These are phyloP conservation scores for Fusarium sp. DNA, from an alignment of 2,329 filamentous ascomycete genomes.

Conservation along the genomic window DNA sequence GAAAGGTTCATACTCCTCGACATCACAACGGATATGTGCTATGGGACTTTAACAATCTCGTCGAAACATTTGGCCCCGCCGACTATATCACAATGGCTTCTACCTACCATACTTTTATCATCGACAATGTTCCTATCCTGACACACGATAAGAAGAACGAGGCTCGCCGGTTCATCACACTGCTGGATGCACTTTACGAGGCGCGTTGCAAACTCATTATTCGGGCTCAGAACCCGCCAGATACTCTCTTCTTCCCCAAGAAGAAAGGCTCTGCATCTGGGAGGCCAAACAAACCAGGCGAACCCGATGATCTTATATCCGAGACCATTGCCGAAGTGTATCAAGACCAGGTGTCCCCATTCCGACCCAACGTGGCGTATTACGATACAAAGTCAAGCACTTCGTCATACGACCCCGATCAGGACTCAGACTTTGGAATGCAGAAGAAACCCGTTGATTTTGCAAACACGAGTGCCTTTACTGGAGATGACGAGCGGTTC, in stretches of 20 bases:
- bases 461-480: conserved; percentile 73
- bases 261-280: conserved; percentile 39
- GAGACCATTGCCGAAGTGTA: conserved; percentile 73
- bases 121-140: conserved; percentile 76
- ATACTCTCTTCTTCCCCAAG: conserved; percentile 82
- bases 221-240: conserved; percentile 73
- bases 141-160: conserved; percentile 80
- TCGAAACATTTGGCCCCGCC: conserved; percentile 76
- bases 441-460: conserved; percentile 68
- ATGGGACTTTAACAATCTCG: conserved; percentile 77
- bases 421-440: conserved; percentile 66
- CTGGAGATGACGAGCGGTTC: conserved; percentile 83
- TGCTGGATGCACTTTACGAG: conserved; percentile 84
- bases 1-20: conserved; percentile 68
- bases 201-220: conserved; percentile 81
- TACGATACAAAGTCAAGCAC: conserved; percentile 63
- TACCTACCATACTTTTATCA: conserved; percentile 80
- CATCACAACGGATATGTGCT: conserved; percentile 67
- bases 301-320: conserved; percentile 54
- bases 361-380: conserved; percentile 80
- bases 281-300: conserved; percentile 23
- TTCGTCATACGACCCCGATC: conserved; percentile 64
- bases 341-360: conserved; percentile 80
- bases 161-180: conserved; percentile 80
- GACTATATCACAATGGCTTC: conserved; percentile 87